A percentile compares a stretch with the other conserved stretches of the same genome.
phyloP scores from a whole-genome alignment of 768 basidiomycete genomes.

The Pleurotus platypus region DNA sequence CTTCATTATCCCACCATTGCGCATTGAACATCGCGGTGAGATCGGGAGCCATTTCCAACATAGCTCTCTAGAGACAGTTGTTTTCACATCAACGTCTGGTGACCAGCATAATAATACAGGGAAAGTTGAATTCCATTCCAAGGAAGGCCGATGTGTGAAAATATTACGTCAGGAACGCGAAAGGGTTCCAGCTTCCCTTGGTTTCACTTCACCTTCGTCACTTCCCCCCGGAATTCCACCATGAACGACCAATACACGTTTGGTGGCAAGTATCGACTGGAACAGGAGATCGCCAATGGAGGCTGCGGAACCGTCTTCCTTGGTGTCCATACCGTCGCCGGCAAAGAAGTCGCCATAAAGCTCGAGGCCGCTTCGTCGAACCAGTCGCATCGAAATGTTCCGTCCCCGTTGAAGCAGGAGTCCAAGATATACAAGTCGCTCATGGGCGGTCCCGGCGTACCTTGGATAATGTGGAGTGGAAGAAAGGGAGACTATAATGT shows the following conservation, averaged over 20 bases:
- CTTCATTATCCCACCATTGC: too few relatives aligned
- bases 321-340: conserved; percentile 76
- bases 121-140: too few relatives aligned
- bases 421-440: conserved; percentile 90
- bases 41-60: too few relatives aligned
- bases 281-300: conserved; percentile 78
- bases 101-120: too few relatives aligned
- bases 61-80: too few relatives aligned
- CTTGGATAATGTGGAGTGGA: conserved; percentile 91
- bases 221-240: conserved; percentile 6
- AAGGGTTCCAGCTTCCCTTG: background rate
- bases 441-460: conserved; percentile 85
- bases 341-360: conserved; percentile 84
- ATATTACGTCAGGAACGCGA: conserved; percentile 7
- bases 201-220: background rate
- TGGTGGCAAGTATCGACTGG: conserved; percentile 74
- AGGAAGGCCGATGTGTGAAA: background rate
- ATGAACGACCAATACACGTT: conserved; percentile 41
- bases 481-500: conserved; percentile 94
- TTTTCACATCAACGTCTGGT: too few relatives aligned
- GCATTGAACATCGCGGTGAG: too few relatives aligned
- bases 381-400: conserved; percentile 14
- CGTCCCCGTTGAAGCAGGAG: conserved; percentile 80
- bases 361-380: conserved; percentile 56
- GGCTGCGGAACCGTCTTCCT: conserved; percentile 82